Evolutionary conservation across 2,329 filamentous ascomycete genomes (phyloP), one percentile per base, ranked within the genome.

Genomic region (Aureobasidium lini): DNA sequence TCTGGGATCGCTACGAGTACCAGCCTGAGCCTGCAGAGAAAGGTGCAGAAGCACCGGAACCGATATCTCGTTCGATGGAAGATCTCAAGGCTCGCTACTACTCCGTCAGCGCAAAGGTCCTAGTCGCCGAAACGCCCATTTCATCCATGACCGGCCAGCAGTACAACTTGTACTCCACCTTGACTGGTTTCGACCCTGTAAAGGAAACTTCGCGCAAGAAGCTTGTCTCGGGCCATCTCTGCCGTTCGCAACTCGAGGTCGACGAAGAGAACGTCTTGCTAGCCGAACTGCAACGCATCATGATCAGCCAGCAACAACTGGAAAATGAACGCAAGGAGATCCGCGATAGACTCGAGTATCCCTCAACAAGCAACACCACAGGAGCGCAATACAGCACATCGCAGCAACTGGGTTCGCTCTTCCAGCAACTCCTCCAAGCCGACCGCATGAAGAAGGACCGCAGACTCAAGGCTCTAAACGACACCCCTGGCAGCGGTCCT

Each of bases 1-100:
- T 99, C 62, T 90, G 87, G 79, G 94, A 99, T 72, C 88, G 93
- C 60, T 99, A 96, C 75, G 89, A 95, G 57, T 95, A 84, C 71
- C 75, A 80, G 49, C 76, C 76, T 1, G 67, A 67, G 29, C 44
- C 36, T 59, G 57, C 23, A 60, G 60, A 46, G n/a, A 36, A 59
- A 8, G 62, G 52, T 37, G 34, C 59, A 28, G 63, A 66, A 37
- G 32, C 39, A n/a, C 62, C 65, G 59, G 13, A 60, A 64, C 43
- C 56, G 9, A 82, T 79, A 60, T 72, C 75, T 7, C 84, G 94
- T 43, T 86, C 84, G 1, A 85, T 96, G 79, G 94, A 99, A 71
- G 90, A 96, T 62, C 77, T 99, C 62, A 99, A 99, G 73, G 82
- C 86, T 15, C 84, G 94, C 57, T 97, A 95, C 75, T 99, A 97